Conservation (phyloP, 1,139 yeast species). For the Spathaspora sp. region DNA sequence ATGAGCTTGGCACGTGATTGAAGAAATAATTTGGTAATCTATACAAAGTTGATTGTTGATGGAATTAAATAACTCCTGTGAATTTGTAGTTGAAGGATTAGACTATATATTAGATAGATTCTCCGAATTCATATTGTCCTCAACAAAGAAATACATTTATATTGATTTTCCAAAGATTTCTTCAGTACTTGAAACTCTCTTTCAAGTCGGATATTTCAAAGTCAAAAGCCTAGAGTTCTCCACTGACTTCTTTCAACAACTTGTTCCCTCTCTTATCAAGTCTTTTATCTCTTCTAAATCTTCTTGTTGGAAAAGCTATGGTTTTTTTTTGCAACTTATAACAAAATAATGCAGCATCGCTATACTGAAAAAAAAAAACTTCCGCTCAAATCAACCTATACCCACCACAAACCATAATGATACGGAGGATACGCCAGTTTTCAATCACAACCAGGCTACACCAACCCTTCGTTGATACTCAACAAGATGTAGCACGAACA, state of each 20-base stretch:
- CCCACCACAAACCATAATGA: not conserved
- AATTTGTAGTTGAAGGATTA: too few species aligned
- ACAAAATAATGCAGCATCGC: not conserved
- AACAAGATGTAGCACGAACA: not conserved
- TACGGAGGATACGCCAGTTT: conserved; percentile 1
- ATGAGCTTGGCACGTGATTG: not conserved
- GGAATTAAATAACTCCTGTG: too few species aligned
- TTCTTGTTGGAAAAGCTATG: not conserved
- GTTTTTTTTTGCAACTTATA: not conserved
- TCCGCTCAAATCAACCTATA: not conserved
- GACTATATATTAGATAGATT: too few species aligned
- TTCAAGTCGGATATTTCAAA: too few species aligned
- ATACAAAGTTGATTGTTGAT: too few species aligned
- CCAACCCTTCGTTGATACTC: not conserved
- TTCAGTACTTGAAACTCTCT: not conserved
- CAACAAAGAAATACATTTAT: too few species aligned
- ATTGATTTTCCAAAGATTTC: not conserved
- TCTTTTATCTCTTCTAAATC: too few species aligned
- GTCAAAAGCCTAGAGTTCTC: too few species aligned
- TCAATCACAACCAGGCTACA: not conserved
- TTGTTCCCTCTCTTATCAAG: not conserved
- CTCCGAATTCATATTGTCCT: too few species aligned
- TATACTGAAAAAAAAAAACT: not conserved
- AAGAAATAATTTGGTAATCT: not conserved
- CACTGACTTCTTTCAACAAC: not conserved